A percentile compares a stretch with the other conserved stretches of the same genome.
phyloP scores from a whole-genome alignment of 2,329 filamentous ascomycete genomes.

The Pseudopyricularia cyperi region DNA sequence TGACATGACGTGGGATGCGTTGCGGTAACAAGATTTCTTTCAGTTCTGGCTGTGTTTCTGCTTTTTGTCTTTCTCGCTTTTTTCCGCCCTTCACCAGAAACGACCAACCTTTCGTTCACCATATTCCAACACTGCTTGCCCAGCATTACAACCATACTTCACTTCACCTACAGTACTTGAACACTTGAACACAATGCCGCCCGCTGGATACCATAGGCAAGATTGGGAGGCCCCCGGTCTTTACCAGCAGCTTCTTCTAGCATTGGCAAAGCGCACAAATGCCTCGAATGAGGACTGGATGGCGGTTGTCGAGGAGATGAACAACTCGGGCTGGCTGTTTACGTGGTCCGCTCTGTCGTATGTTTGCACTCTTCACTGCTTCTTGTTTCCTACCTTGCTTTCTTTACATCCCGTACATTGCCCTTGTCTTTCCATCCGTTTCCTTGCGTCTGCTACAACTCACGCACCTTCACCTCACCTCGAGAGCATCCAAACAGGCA shows the following conservation, averaged over 20 bases:
- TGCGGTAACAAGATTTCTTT: conserved; percentile 8
- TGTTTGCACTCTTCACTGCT: not conserved
- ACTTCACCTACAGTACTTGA: not conserved
- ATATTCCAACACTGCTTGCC: not conserved
- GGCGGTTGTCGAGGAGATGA: conserved; percentile 11
- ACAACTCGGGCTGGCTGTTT: conserved; percentile 14
- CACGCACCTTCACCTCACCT: not conserved
- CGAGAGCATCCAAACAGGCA: not conserved
- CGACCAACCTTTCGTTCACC: too few relatives aligned
- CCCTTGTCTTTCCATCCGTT: too few relatives aligned
- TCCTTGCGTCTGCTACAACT: too few relatives aligned
- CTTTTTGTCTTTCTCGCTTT: not conserved
- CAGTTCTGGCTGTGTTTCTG: not conserved
- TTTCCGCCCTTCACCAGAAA: not conserved
- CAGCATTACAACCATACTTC: not conserved
- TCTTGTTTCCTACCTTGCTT: too few relatives aligned
- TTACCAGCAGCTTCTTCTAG: conserved; percentile 30
- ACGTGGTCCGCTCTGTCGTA: conserved; percentile 6
- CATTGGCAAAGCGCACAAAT: conserved; percentile 23
- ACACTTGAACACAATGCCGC: conserved; percentile 2
- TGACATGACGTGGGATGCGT: conserved; percentile 11
- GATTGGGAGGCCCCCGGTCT: conserved; percentile 25
- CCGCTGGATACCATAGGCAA: conserved; percentile 7
- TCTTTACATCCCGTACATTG: too few relatives aligned
- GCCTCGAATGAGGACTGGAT: conserved; percentile 17